Conservation (phyloP, 257 asterid species). For the Rhazya stricta region DNA sequence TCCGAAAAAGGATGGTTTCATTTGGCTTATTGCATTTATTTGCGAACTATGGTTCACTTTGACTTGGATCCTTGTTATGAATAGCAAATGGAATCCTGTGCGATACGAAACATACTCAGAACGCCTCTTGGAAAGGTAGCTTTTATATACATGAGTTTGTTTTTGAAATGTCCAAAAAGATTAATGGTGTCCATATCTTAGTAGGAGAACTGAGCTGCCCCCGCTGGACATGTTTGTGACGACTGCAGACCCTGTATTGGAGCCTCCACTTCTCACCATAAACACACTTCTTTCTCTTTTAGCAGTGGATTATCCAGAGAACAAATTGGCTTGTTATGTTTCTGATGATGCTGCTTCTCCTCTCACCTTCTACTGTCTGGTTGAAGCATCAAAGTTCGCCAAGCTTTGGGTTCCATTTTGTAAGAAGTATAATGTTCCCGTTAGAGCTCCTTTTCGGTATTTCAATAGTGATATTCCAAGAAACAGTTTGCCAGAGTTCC, state of each 20-base stretch:
- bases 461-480: slow-evolving; percentile 4
- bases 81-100: slow-evolving; percentile 29
- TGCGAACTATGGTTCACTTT: slow-evolving; percentile 43
- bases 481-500: slow-evolving; percentile 19
- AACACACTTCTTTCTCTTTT: slow-evolving; percentile 36
- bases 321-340: slow-evolving; percentile 33
- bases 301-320: slow-evolving; percentile 33
- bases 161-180: neutral
- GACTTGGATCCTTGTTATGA: slow-evolving; percentile 30
- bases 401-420: slow-evolving; percentile 37
- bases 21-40: slow-evolving; percentile 27
- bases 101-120: slow-evolving; percentile 20
- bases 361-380: slow-evolving; percentile 29
- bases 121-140: slow-evolving; percentile 27
- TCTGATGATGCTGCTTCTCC: slow-evolving; percentile 41
- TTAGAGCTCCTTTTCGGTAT: slow-evolving; percentile 38
- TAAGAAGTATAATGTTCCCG: slow-evolving; percentile 21
- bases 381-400: slow-evolving; percentile 32
- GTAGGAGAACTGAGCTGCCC: slow-evolving; percentile 23
- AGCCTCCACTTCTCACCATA: slow-evolving; percentile 32
- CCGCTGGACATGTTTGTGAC: slow-evolving; percentile 37
- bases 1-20: slow-evolving; percentile 14
- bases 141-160: too few species aligned
- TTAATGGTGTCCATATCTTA: neutral
- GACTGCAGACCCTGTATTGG: slow-evolving; percentile 31